Conservation (phyloP, 176 grass and related monocot species). For the Zea luxurians region DNA sequence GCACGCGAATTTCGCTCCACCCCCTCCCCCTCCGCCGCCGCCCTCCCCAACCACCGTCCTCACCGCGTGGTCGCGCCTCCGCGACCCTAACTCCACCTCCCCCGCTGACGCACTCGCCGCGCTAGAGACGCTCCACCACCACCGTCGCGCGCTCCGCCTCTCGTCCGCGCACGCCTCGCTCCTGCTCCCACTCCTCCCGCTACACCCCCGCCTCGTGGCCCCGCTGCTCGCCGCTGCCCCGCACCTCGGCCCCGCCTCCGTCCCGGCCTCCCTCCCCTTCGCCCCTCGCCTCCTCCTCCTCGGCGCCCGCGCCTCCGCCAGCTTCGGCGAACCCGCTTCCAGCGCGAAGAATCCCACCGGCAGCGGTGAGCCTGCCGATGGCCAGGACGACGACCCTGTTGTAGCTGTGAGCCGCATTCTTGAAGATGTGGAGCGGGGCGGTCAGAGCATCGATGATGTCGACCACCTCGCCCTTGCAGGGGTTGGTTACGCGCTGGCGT, state of each 20-base stretch:
- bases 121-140: conserved; percentile 50
- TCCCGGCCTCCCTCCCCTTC: conserved; percentile 31
- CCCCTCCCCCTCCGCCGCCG: not conserved
- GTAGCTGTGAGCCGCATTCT: conserved; percentile 13
- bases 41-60: conserved; percentile 49
- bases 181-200: conserved; percentile 52
- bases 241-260: conserved; percentile 25
- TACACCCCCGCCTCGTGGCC: conserved; percentile 51
- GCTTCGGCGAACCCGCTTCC: not conserved
- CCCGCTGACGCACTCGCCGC: conserved; percentile 46
- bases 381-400: conserved; percentile 16
- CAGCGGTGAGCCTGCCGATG: not conserved
- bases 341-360: conserved; percentile 6
- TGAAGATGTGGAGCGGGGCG: conserved; percentile 24
- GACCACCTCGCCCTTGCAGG: conserved; percentile 56
- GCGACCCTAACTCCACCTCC: conserved; percentile 26
- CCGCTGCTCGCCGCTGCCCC: conserved; percentile 50
- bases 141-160: conserved; percentile 50
- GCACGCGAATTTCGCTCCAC: conserved; percentile 42
- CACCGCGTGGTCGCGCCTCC: conserved; percentile 45
- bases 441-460: conserved; percentile 4
- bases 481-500: conserved; percentile 55
- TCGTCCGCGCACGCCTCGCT: conserved; percentile 44
- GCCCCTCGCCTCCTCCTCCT: conserved; percentile 48
- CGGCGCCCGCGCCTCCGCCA: conserved; percentile 36